phyloP scores from a whole-genome alignment of 305 asterid species.

The Withania somnifera region DNA sequence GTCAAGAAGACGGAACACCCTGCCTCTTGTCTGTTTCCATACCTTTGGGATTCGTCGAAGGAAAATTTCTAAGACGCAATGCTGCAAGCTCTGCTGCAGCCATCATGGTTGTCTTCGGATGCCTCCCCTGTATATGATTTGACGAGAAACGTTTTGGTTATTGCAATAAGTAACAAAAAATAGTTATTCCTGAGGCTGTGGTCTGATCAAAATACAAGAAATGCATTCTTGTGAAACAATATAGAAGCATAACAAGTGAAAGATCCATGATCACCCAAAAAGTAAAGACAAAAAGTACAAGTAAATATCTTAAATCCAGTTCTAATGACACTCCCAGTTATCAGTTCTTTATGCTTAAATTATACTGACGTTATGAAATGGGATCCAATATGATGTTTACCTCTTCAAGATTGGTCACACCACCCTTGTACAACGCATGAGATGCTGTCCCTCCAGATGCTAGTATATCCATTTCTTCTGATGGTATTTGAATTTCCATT shows the following conservation, averaged over 20 bases:
- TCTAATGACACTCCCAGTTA: not conserved
- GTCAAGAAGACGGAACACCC: conserved; percentile 70
- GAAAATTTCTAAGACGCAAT: conserved; percentile 65
- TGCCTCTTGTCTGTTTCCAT: conserved; percentile 40
- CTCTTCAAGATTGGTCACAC: conserved; percentile 82
- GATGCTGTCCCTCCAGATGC: conserved; percentile 94
- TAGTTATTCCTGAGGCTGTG: not conserved
- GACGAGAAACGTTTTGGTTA: not conserved
- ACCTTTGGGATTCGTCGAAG: conserved; percentile 39
- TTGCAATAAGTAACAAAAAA: not conserved
- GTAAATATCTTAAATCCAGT: not conserved
- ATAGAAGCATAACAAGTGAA: not conserved
- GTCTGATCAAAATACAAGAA: not conserved
- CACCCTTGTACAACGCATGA: conserved; percentile 83
- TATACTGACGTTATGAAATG: not conserved
- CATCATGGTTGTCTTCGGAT: conserved; percentile 84
- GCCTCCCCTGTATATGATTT: conserved; percentile 52
- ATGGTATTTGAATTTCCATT: conserved; percentile 89
- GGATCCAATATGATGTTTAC: conserved; percentile 17
- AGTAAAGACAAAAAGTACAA: not conserved
- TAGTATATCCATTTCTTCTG: conserved; percentile 71
- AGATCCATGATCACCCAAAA: not conserved
- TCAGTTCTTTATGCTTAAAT: not conserved
- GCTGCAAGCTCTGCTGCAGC: conserved; percentile 96
- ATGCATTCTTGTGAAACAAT: not conserved